Base-by-base conservation (phyloP, 805 yeast genomes). In the Metschnikowia matae region DNA sequence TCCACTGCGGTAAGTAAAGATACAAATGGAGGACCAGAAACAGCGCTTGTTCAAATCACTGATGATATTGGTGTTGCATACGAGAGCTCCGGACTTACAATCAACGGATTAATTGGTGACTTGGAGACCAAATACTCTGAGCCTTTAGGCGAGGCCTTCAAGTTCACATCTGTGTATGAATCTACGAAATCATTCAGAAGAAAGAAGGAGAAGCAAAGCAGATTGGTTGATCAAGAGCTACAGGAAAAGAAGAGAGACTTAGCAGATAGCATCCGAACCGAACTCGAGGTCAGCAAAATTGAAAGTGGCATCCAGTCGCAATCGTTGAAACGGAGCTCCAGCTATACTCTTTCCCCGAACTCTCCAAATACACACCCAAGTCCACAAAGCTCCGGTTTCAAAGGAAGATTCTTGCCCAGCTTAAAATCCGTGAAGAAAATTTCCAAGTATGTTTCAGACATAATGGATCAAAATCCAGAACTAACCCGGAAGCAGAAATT, bases 1-100 rank as follows among this genome's bases (percentile, higher is more conserved):
- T 55, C 70, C 1, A 49, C 62, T 38, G 17, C 26, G 26, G 7
- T 42, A 10, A 35, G 18, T 15, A 29, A 29, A 49, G 39, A 58
- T 62, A 3, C 42, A n/a, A 49, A 39, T 3, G 64, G 62, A 5
- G 67, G 65, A n/a, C 41, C 31, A 1, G 65, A 61, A n/a, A 52
- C 49, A 17, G 69, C 69, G 45, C 51, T 71, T 17, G 67, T 67
- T 52, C 50, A 69, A 10, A 58, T 73, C 1, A 62, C 89, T 53
- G 98, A 94, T 62, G 82, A 83, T 54, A 80, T 89, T 29, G 97
- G 98, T 1, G 90, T 87, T 61, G 85, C 90, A 1, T 83, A 88
- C 54, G 98, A 94, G 65, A 79, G 84, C 37, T 81, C 79, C 42
- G 75, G 74, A 61, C 63, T 81, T 54, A 62, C 82, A n/a, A 69